These are phyloP conservation scores for Ilyonectria destructans DNA, from an alignment of 2,329 filamentous ascomycete species.

Conservation along the genomic window DNA sequence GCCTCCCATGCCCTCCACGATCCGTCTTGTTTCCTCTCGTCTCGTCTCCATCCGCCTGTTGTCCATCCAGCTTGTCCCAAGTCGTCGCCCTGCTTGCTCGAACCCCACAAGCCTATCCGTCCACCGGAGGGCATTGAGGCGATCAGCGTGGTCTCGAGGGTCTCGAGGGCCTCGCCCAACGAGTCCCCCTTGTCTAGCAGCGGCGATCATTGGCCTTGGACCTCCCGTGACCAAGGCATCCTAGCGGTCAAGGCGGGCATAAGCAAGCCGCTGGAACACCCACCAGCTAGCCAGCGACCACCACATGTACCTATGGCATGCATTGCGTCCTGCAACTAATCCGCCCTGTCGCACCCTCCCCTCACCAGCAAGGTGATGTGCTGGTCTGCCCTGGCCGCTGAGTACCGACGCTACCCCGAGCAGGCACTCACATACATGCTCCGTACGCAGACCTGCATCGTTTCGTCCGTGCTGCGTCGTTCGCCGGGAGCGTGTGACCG, in stretches of 20 bases:
- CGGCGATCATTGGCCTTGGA: slow-evolving; percentile 48
- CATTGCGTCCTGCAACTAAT: slow-evolving; percentile 54
- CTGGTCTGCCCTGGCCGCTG: slow-evolving; percentile 39
- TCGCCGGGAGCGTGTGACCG: slow-evolving; percentile 38
- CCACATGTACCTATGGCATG: slow-evolving; percentile 53
- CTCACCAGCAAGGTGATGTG: slow-evolving; percentile 41
- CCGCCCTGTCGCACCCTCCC: slow-evolving; percentile 38
- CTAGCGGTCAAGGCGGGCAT: slow-evolving; percentile 50
- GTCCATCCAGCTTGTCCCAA: slow-evolving; percentile 23
- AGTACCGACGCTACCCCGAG: slow-evolving; percentile 32
- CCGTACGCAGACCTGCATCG: slow-evolving; percentile 26
- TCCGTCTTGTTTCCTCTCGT: slow-evolving; percentile 30
- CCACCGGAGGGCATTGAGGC: slow-evolving; percentile 34
- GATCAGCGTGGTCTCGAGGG: slow-evolving; percentile 36
- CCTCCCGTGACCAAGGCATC: slow-evolving; percentile 47
- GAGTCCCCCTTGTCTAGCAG: slow-evolving; percentile 44
- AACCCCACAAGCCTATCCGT: slow-evolving; percentile 33
- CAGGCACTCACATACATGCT: slow-evolving; percentile 15
- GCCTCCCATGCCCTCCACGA: slow-evolving; percentile 24
- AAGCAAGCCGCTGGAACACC: slow-evolving; percentile 31
- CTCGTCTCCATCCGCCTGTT: slow-evolving; percentile 15
- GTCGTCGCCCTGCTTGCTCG: slow-evolving; percentile 32
- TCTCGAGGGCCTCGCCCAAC: slow-evolving; percentile 25
- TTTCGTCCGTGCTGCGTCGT: slow-evolving; percentile 39
- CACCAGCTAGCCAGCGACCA: slow-evolving; percentile 46